Evolutionary conservation across 306 rosid species (phyloP).

Genomic region (Quercus glauca): DNA sequence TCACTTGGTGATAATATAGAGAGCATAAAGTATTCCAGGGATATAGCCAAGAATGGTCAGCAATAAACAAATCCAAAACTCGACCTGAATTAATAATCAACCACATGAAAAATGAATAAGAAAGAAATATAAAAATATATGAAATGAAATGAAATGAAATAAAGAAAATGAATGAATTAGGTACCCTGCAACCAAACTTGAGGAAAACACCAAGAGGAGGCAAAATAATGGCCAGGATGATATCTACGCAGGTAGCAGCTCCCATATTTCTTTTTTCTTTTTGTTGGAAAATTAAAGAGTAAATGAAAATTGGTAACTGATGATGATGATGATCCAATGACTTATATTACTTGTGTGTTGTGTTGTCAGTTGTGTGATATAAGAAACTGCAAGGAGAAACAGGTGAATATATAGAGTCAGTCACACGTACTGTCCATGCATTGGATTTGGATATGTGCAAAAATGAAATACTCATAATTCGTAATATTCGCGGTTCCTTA

Average conservation of each 20-base stretch:
- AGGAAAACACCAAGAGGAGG: conserved; percentile 95
- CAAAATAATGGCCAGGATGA: conserved; percentile 66
- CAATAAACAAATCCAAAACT: conserved; percentile 84
- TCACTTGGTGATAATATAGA: conserved; percentile 69
- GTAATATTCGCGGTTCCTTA: too few relatives aligned
- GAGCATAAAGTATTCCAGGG: conserved; percentile 81
- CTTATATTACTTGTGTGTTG: too few relatives aligned
- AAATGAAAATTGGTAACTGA: too few relatives aligned
- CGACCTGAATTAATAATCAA: conserved; percentile 38
- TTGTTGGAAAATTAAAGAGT: too few relatives aligned
- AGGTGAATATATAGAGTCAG: too few relatives aligned
- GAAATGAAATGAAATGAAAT: neutral
- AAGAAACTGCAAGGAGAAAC: too few relatives aligned
- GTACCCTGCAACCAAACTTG: conserved; percentile 66
- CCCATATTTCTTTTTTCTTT: conserved; percentile 19
- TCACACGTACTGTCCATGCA: too few relatives aligned
- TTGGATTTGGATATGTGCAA: too few relatives aligned
- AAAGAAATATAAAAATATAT: neutral
- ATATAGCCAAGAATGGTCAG: conserved; percentile 65
- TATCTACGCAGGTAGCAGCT: conserved; percentile 56
- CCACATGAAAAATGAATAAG: neutral
- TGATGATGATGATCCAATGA: too few relatives aligned
- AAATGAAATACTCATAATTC: too few relatives aligned
- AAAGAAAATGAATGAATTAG: neutral
- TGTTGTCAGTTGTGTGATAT: too few relatives aligned